phyloP scores from a whole-genome alignment of 208 protist genomes.

The Herpetomonas samuelpessoai region DNA sequence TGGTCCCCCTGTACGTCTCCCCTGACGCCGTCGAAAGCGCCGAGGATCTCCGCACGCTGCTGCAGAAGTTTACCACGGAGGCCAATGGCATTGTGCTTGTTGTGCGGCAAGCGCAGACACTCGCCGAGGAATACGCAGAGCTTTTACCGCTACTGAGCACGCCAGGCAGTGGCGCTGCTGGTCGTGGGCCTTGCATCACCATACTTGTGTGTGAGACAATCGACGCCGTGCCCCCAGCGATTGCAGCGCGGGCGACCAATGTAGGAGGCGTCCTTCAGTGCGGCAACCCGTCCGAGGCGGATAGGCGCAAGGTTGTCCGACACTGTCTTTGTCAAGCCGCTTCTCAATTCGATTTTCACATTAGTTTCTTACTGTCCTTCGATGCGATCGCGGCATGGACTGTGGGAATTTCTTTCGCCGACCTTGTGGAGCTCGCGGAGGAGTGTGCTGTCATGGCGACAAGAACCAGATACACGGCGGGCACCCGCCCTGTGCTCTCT shows the following conservation, averaged over 20 bases:
- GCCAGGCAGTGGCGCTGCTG: neutral
- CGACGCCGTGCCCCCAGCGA: slow-evolving; percentile 57
- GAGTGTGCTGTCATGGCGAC: slow-evolving; percentile 34
- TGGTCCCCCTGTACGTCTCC: slow-evolving; percentile 32
- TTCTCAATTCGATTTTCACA: slow-evolving; percentile 22
- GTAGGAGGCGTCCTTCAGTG: slow-evolving; percentile 58
- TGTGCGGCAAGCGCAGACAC: slow-evolving; percentile 51
- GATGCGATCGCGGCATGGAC: slow-evolving; percentile 63
- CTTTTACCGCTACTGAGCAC: slow-evolving; percentile 43
- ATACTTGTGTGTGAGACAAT: slow-evolving; percentile 72
- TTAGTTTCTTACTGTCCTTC: slow-evolving; percentile 59
- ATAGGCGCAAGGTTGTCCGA: slow-evolving; percentile 34
- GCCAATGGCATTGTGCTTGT: slow-evolving; percentile 38
- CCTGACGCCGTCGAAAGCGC: slow-evolving; percentile 38
- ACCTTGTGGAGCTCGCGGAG: slow-evolving; percentile 54
- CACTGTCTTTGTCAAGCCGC: slow-evolving; percentile 18
- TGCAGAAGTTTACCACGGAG: slow-evolving; percentile 26
- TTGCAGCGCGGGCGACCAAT: slow-evolving; percentile 67
- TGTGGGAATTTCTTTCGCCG: slow-evolving; percentile 59
- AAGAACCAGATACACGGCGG: slow-evolving; percentile 4
- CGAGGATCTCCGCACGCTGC: slow-evolving; percentile 28
- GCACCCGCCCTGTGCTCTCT: slow-evolving; percentile 48
- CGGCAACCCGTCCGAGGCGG: slow-evolving; percentile 67
- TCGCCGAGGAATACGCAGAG: slow-evolving; percentile 32
- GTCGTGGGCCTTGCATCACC: slow-evolving; percentile 22